Percentiles rank a stretch among this genome's conserved stretches.
These are phyloP conservation scores for Royoungia palumana DNA, from an alignment of 768 basidiomycete species.

Conservation along the genomic window DNA sequence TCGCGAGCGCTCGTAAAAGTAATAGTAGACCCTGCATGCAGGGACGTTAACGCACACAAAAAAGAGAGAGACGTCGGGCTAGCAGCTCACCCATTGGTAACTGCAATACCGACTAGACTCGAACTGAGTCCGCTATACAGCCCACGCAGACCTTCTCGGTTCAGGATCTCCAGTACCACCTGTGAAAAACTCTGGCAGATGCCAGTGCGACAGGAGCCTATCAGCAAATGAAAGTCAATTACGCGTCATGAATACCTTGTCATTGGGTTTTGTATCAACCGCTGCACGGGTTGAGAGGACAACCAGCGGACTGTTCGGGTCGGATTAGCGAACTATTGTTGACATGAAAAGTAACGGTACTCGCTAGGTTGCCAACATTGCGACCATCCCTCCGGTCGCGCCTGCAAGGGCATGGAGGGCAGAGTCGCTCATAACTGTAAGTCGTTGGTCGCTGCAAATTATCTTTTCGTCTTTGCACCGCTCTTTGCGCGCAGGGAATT, in stretches of 20 bases:
- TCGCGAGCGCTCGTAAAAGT: constrained; percentile 78
- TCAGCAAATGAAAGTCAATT: background rate
- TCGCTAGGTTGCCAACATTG: constrained; percentile 90
- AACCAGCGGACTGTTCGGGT: constrained; percentile 69
- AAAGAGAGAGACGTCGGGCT: constrained; percentile 6
- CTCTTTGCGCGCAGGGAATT: background rate
- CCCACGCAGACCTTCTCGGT: constrained; percentile 78
- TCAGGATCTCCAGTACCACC: constrained; percentile 70
- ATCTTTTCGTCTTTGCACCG: too few species aligned
- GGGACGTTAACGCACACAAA: background rate
- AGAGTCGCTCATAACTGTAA: constrained; percentile 62
- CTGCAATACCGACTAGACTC: constrained; percentile 83
- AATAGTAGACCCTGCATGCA: constrained; percentile 77
- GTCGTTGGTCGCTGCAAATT: background rate
- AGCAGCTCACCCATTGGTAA: constrained; percentile 78
- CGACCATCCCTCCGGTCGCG: constrained; percentile 82
- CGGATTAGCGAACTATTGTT: constrained; percentile 1
- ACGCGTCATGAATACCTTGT: constrained; percentile 51
- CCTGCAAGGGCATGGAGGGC: constrained; percentile 86
- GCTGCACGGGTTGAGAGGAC: constrained; percentile 92
- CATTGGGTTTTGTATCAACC: constrained; percentile 76
- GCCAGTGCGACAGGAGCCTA: background rate
- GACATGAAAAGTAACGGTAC: constrained; percentile 22
- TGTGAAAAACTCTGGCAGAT: constrained; percentile 55
- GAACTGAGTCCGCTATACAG: constrained; percentile 86